Evolutionary conservation across 768 basidiomycete species (phyloP).

Genomic region (Suillus cothurnatus): DNA sequence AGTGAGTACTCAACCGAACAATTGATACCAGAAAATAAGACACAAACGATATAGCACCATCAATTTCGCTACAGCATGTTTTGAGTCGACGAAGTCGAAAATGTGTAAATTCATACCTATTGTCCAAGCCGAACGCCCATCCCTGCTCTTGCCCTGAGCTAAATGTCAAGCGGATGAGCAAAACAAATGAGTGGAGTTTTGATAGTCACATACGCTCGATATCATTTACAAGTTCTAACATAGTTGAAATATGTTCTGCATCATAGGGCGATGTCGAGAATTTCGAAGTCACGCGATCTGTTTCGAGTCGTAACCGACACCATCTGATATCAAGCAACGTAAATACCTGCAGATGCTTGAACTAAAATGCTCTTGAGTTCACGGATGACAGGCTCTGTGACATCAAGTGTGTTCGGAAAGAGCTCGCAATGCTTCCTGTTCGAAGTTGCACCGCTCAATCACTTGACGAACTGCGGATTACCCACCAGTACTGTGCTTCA

Average conservation of each 20-base stretch:
- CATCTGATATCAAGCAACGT: not conserved
- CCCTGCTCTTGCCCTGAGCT: constrained; percentile 7
- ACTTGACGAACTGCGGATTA: too few species aligned
- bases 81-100: not conserved
- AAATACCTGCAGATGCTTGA: constrained; percentile 33
- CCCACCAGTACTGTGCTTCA: constrained; percentile 34
- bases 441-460: not conserved
- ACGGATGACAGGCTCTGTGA: constrained; percentile 21
- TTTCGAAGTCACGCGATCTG: constrained; percentile 33
- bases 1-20: not conserved
- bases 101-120: constrained; percentile 19
- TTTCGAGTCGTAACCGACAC: not conserved
- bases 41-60: constrained; percentile 33
- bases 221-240: constrained; percentile 32
- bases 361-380: constrained; percentile 26
- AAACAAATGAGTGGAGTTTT: not conserved
- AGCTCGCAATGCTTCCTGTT: constrained; percentile 34
- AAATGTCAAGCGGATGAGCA: not conserved
- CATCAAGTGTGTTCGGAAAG: constrained; percentile 26
- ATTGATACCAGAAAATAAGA: not conserved
- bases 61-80: constrained; percentile 25
- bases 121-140: constrained; percentile 25
- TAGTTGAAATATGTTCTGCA: constrained; percentile 24
- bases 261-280: constrained; percentile 35
- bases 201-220: constrained; percentile 20